These are phyloP conservation scores for Trypanosoma vivax DNA, from an alignment of 208 protist species.

Conservation along the genomic window DNA sequence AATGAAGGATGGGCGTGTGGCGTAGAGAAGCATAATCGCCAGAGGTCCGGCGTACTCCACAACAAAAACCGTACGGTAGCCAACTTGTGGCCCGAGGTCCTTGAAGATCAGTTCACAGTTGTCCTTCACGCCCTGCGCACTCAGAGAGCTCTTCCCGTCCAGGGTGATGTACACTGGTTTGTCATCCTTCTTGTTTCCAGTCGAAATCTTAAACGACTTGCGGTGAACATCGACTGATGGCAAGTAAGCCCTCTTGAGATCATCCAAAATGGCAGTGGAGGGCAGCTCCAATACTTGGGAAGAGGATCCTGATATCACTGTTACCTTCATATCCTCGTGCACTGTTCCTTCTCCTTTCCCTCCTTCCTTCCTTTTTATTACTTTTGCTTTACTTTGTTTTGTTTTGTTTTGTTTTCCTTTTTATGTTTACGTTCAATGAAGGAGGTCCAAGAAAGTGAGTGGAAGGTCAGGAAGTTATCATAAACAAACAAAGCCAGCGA, in stretches of 20 bases:
- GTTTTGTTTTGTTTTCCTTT: constrained; percentile 4
- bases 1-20: constrained; percentile 60
- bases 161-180: constrained; percentile 50
- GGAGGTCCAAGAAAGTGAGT: too few relatives aligned
- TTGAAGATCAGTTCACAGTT: constrained; percentile 75
- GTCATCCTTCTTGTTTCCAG: constrained; percentile 21
- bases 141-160: constrained; percentile 30
- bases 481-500: too few relatives aligned
- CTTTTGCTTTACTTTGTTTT: constrained; percentile 1
- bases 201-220: constrained; percentile 66
- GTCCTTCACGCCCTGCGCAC: constrained; percentile 58
- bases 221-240: constrained; percentile 50
- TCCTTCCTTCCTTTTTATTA: not conserved
- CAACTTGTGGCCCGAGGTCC: constrained; percentile 91
- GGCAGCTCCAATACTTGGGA: constrained; percentile 55
- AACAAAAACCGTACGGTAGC: constrained; percentile 92
- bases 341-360: not conserved
- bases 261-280: constrained; percentile 46
- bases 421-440: too few relatives aligned
- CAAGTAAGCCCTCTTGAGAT: constrained; percentile 65
- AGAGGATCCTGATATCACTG: constrained; percentile 39
- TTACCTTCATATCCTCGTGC: constrained; percentile 53
- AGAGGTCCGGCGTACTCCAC: constrained; percentile 93
- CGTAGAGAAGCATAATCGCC: constrained; percentile 86
- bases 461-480: too few relatives aligned